A percentile compares a stretch with the other conserved stretches of the same genome.
Evolutionary conservation across 306 rosid genomes (phyloP).

Genomic region (Quercus dentata): DNA sequence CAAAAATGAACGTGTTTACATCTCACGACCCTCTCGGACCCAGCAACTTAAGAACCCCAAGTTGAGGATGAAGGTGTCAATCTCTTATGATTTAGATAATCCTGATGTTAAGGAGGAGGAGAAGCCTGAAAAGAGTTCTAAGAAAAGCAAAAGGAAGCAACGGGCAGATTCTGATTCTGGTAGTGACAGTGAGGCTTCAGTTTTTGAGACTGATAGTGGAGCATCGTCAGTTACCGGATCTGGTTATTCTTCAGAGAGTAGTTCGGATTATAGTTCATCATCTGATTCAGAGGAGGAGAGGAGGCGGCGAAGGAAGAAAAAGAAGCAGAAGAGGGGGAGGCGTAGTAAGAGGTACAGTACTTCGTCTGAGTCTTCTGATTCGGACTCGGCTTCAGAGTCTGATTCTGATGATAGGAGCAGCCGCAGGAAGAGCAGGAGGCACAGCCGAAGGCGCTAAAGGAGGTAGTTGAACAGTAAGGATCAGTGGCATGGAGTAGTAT

Average conservation of each 20-base stretch:
- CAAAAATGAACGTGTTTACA: constrained; percentile 91
- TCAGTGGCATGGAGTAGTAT: not conserved
- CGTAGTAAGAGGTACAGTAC: constrained; percentile 61
- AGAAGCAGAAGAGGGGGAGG: constrained; percentile 63
- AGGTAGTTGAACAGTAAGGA: constrained; percentile 9
- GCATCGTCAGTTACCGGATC: constrained; percentile 79
- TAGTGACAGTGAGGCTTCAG: constrained; percentile 86
- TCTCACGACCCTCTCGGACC: constrained; percentile 89
- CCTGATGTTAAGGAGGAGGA: constrained; percentile 40
- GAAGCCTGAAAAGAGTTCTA: constrained; percentile 41
- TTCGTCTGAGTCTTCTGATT: constrained; percentile 82
- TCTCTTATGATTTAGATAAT: constrained; percentile 52
- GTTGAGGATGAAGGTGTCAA: constrained; percentile 58
- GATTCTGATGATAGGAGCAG: constrained; percentile 70
- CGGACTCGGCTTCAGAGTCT: constrained; percentile 68
- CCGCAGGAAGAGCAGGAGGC: constrained; percentile 64
- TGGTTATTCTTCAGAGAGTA: constrained; percentile 71
- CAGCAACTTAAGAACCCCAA: constrained; percentile 93
- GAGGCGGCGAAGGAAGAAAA: constrained; percentile 58
- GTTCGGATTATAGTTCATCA: constrained; percentile 65
- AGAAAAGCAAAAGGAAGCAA: constrained; percentile 79
- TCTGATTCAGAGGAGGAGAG: constrained; percentile 88
- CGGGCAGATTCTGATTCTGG: constrained; percentile 52
- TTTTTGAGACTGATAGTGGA: constrained; percentile 84
- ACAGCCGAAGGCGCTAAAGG: constrained; percentile 46